Conservation (phyloP, 202 grass and related monocot species). For the Schoenoplectus triqueter region DNA sequence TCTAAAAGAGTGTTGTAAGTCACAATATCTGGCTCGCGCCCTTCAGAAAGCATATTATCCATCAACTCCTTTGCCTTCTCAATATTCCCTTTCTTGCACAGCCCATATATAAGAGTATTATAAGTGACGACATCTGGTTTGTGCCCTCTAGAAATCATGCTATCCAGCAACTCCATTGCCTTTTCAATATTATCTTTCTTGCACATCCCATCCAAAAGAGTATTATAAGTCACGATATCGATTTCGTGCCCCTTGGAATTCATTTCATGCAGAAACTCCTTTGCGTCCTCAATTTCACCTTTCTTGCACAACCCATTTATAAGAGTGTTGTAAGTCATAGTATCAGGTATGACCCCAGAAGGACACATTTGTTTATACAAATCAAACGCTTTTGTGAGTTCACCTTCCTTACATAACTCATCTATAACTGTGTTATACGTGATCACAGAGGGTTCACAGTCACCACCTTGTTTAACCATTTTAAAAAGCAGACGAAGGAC, state of each 20-base stretch:
- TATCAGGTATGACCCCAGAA: background rate
- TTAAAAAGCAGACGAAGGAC: background rate
- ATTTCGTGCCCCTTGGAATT: background rate
- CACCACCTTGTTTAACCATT: background rate
- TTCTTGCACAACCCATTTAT: slow-evolving; percentile 2
- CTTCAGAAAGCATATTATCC: background rate
- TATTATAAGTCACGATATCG: background rate
- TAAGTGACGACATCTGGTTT: background rate
- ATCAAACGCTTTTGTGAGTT: background rate
- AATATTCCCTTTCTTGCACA: background rate
- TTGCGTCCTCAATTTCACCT: background rate
- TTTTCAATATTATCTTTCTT: background rate
- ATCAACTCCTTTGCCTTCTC: background rate
- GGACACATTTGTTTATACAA: background rate
- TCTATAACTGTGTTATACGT: background rate
- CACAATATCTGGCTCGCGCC: background rate
- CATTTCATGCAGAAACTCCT: background rate
- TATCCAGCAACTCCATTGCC: background rate
- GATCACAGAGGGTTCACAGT: background rate
- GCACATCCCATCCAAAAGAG: background rate
- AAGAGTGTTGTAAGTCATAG: background rate
- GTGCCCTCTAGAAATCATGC: background rate
- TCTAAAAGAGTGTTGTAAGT: slow-evolving; percentile 3
- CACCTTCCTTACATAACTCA: background rate
- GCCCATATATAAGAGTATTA: background rate